Conservation (phyloP, 495 filamentous ascomycete genomes). For the Pyrenula aspistea region DNA sequence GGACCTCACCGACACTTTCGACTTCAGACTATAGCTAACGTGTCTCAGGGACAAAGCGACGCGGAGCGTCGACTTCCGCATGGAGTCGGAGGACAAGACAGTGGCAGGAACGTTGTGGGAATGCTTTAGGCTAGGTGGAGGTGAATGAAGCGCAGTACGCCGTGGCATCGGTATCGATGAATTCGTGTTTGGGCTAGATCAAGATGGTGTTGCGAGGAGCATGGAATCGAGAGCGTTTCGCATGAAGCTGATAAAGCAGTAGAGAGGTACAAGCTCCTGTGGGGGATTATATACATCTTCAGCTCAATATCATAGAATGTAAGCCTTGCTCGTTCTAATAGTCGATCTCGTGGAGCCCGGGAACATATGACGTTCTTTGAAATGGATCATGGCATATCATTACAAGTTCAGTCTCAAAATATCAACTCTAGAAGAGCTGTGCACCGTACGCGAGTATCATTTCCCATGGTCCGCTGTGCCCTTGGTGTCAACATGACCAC, state of each 20-base stretch:
- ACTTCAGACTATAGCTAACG: background rate
- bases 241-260: background rate
- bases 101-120: background rate
- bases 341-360: too few species aligned
- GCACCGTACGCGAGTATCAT: too few species aligned
- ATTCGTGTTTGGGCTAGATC: constrained; percentile 24
- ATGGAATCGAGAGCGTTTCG: constrained; percentile 18
- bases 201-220: constrained; percentile 13
- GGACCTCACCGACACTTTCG: background rate
- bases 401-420: too few species aligned
- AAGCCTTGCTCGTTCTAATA: too few species aligned
- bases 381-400: too few species aligned
- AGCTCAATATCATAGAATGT: too few species aligned
- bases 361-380: too few species aligned
- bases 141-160: background rate
- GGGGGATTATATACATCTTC: too few species aligned
- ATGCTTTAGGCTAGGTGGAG: background rate
- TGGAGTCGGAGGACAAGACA: background rate
- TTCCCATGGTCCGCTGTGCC: too few species aligned
- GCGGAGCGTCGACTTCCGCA: background rate
- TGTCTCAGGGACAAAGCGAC: background rate
- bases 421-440: too few species aligned
- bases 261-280: too few species aligned
- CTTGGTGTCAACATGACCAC: too few species aligned
- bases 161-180: constrained; percentile 22